phyloP scores from a whole-genome alignment of 805 yeast genomes.

The Blastobotrys mokoenaii region DNA sequence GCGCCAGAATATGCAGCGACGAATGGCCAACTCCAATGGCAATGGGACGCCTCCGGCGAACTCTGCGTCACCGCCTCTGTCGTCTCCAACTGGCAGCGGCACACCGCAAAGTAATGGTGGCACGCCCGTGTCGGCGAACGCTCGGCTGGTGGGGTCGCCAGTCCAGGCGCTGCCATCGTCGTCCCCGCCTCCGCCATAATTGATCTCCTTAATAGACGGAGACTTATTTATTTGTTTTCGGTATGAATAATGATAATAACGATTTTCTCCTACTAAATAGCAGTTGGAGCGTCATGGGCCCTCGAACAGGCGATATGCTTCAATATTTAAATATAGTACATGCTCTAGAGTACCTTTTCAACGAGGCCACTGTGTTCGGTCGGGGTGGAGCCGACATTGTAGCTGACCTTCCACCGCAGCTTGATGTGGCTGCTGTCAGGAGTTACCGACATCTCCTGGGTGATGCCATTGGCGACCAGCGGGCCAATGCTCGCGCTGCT shows the following conservation, averaged over 20 bases:
- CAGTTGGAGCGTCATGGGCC: too few species aligned
- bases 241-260: not conserved
- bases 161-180: not conserved
- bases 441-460: conserved; percentile 37
- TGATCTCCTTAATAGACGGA: not conserved
- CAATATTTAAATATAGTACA: not conserved
- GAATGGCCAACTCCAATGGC: conserved; percentile 8
- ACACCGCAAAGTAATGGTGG: not conserved
- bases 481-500: conserved; percentile 45
- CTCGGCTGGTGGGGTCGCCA: conserved; percentile 5
- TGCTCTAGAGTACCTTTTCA: conserved; percentile 11
- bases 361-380: conserved; percentile 53
- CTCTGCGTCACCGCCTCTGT: not conserved
- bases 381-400: conserved; percentile 38
- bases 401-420: conserved; percentile 69
- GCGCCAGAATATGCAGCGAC: conserved; percentile 17
- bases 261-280: too few species aligned
- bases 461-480: conserved; percentile 40
- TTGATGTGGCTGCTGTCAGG: conserved; percentile 37
- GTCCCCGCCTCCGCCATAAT: not conserved
- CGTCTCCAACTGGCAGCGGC: too few species aligned
- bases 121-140: not conserved
- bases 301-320: not conserved
- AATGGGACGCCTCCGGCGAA: not conserved
- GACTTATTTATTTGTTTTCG: not conserved